Base-by-base conservation (phyloP, 2,329 filamentous ascomycete genomes). In the Biscogniauxia sp. region DNA sequence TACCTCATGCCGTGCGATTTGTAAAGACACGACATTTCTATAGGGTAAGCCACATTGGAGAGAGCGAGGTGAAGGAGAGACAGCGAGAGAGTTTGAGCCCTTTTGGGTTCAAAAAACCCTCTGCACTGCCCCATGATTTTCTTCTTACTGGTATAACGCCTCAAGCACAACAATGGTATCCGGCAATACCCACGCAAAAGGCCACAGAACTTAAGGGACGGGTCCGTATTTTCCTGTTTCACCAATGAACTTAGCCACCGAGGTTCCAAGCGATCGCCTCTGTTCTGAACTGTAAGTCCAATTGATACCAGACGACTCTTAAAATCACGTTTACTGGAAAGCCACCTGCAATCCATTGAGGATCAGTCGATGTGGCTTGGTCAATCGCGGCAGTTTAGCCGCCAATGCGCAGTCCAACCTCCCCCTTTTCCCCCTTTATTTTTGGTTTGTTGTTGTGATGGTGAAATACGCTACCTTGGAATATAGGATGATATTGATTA, bases 291-390 rank as follows among this genome's bases (percentile, higher is more conserved):
- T 45, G 13, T n/a, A 45, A 45, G 37, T 13, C n/a, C 37, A 45
- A 53, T 28, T n/a, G n/a, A n/a, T n/a, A n/a, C n/a, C n/a, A n/a
- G n/a, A n/a, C 32, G 25, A 19, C 20, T 50, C 54, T 15, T n/a
- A 13, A 28, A 20, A n/a, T 28, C 45, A 32, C n/a, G 5, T 45
- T 23, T 23, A 23, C 23, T 2, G 23, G 23, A 5, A 23, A 23
- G n/a, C 20, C 25, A 17, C 4, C 37, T 20, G 20, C 23, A 20
- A 25, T 57, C 51, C n/a, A n/a, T n/a, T n/a, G n/a, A 53, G 26
- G 23, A 37, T 57, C 56, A 53, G 51, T 50, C 28, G 32, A 57
- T 53, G 56, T 53, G 37, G 56, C 49, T 54, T 45, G 15, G 51
- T n/a, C 56, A 53, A 54, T 13, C 41, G 28, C n/a, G 15, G 32